These are phyloP conservation scores for Fusarium albidum DNA, from an alignment of 2,329 filamentous ascomycete species.

Conservation along the genomic window DNA sequence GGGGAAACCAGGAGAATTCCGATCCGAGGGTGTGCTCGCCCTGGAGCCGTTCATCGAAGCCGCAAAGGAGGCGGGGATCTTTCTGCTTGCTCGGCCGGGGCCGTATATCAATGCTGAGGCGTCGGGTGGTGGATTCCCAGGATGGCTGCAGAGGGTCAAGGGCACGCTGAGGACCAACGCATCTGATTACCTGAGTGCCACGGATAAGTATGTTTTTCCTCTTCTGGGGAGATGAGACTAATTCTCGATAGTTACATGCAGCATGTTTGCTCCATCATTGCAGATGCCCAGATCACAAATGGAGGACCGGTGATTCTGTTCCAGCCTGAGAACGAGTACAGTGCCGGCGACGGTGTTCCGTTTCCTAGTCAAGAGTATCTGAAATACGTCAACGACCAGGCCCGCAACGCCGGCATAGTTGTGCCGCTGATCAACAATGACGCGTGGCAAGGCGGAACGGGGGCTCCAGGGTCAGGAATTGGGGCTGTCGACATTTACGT, in stretches of 20 bases:
- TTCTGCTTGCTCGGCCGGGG: constrained; percentile 75
- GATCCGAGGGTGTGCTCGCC: constrained; percentile 75
- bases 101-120: constrained; percentile 84
- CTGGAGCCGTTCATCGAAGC: constrained; percentile 80
- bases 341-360: constrained; percentile 54
- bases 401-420: constrained; percentile 71
- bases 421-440: constrained; percentile 82
- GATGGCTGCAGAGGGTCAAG: constrained; percentile 77
- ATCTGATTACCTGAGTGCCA: constrained; percentile 69
- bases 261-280: constrained; percentile 71
- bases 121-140: constrained; percentile 80
- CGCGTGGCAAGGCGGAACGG: constrained; percentile 65
- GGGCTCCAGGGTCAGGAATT: constrained; percentile 68
- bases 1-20: constrained; percentile 74
- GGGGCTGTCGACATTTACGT: constrained; percentile 67
- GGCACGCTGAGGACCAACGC: constrained; percentile 70
- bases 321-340: constrained; percentile 87
- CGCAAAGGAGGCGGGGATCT: constrained; percentile 76
- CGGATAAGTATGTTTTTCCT: constrained; percentile 62
- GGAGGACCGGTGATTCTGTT: constrained; percentile 81
- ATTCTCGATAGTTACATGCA: constrained; percentile 52
- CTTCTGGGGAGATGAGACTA: neutral
- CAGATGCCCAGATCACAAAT: constrained; percentile 81
- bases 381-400: constrained; percentile 74
- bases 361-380: constrained; percentile 76